Percentiles rank a stretch among this genome's conserved stretches.
phyloP scores from a whole-genome alignment of 257 asterid genomes.

The Nicotiana obtusifolia region DNA sequence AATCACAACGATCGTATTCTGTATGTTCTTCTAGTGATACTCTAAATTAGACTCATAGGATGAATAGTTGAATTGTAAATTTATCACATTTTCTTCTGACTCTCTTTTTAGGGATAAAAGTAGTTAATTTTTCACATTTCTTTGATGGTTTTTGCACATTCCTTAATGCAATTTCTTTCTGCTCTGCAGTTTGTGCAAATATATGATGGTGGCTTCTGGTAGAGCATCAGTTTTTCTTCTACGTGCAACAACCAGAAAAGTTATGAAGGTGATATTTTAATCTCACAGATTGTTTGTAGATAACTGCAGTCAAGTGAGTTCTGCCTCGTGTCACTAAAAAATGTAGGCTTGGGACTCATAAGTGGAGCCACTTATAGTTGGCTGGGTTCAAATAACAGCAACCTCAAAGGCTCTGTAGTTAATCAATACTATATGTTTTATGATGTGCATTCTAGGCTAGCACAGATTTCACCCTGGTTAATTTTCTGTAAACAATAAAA shows the following conservation, averaged over 20 bases:
- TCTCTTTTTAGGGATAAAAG: not conserved
- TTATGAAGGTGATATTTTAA: slow-evolving; percentile 1
- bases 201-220: slow-evolving; percentile 92
- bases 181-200: slow-evolving; percentile 65
- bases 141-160: not conserved
- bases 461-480: not conserved
- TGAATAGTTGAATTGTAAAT: not conserved
- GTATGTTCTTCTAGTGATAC: not conserved
- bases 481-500: not conserved
- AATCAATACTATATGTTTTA: not conserved
- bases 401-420: not conserved
- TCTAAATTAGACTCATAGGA: not conserved
- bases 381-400: not conserved
- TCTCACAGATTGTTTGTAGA: not conserved
- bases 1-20: not conserved
- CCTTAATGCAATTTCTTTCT: not conserved
- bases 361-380: not conserved
- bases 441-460: not conserved
- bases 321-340: slow-evolving; percentile 8
- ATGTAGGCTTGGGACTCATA: slow-evolving; percentile 38
- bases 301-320: slow-evolving; percentile 16
- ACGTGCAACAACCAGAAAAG: slow-evolving; percentile 37
- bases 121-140: not conserved
- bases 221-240: slow-evolving; percentile 66
- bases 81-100: not conserved